Evolutionary conservation across 352 stramenopile species (phyloP), one percentile per base, ranked within the genome.

Genomic region (Phytophthora capsici): DNA sequence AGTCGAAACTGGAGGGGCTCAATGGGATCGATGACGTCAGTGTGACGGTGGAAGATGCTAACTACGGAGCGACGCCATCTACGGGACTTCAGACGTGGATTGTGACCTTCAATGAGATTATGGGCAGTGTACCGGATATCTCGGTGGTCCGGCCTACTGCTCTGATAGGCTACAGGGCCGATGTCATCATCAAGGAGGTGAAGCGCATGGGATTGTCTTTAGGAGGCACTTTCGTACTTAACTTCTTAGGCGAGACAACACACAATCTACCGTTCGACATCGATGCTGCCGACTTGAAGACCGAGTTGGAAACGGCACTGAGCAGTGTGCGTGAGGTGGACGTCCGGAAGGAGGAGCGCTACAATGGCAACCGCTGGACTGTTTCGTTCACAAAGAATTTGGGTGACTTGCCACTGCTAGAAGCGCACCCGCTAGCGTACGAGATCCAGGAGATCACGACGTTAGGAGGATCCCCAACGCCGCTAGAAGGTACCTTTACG

Each of bases 331-430:
- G 65, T 8, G 59, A 94, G 64, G 86, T 95, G 0, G 87, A 95
- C 49, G 86, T 94, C 14, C 67, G 63, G 16, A 82, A 87, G 45
- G 77, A 92, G 25, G 75, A 92, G 26, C 67, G 88, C 7, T 86
- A 82, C 50, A 93, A 91, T 76, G 77, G 93, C 45, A 91, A 98
- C 72, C 84, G 89, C 20, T 99, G 95, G 95, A 96, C 84, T 8
- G 84, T 99, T 17, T 98, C 96, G 17, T 99, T 99, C 57, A 98
- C 92, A 0, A 94, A 96, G 52, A 97, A 97, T 67, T 57, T 98
- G 6, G 97, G 97, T n/a, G 97, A 99, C 63, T 59, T 99, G 17
- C 92, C 89, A 0, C 57, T 93, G n/a, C 51, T 99, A 12, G 73
- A 93, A 49, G 89, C 94, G 9, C 86, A 86, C 40, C 84, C 94